Conservation (phyloP, 2,329 filamentous ascomycete genomes). For the Phyllosticta citribraziliensis region DNA sequence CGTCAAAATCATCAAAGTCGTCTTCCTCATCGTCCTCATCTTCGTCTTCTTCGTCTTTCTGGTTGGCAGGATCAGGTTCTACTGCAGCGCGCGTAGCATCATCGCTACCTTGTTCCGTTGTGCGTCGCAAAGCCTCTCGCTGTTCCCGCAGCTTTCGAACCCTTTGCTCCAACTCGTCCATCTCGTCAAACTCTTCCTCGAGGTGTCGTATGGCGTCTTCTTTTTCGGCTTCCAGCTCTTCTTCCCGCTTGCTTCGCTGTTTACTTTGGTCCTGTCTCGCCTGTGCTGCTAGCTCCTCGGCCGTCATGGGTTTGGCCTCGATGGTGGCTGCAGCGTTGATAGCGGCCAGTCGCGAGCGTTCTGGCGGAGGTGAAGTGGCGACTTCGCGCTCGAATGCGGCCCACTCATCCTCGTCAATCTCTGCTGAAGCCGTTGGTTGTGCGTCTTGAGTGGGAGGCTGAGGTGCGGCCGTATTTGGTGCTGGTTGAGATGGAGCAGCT, state of each 20-base stretch:
- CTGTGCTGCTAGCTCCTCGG: conserved; percentile 37
- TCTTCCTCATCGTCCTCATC: conserved; percentile 28
- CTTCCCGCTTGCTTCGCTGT: conserved; percentile 33
- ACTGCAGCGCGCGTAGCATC: conserved; percentile 4
- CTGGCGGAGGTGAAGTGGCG: conserved; percentile 29
- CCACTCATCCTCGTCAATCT: conserved; percentile 57
- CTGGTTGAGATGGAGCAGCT: not conserved
- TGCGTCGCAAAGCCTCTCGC: conserved; percentile 32
- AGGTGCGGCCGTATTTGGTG: not conserved
- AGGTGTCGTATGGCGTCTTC: conserved; percentile 37
- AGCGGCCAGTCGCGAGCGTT: conserved; percentile 18
- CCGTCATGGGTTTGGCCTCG: conserved; percentile 36
- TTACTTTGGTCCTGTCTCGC: conserved; percentile 33
- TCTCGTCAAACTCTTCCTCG: conserved; percentile 41
- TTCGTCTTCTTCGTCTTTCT: conserved; percentile 16
- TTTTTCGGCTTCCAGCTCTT: conserved; percentile 38
- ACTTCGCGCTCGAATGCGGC: conserved; percentile 81
- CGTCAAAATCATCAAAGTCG: conserved; percentile 22
- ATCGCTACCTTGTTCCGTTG: conserved; percentile 12
- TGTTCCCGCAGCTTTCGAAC: conserved; percentile 36
- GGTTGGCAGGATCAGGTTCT: conserved; percentile 9
- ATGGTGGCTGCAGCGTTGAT: conserved; percentile 31
- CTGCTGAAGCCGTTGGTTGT: not conserved
- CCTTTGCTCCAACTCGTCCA: conserved; percentile 39
- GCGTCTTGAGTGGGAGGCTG: conserved; percentile 15